Evolutionary conservation across 805 yeast species (phyloP), one percentile per base, ranked within the genome.

Genomic region (Starmerella floricola): DNA sequence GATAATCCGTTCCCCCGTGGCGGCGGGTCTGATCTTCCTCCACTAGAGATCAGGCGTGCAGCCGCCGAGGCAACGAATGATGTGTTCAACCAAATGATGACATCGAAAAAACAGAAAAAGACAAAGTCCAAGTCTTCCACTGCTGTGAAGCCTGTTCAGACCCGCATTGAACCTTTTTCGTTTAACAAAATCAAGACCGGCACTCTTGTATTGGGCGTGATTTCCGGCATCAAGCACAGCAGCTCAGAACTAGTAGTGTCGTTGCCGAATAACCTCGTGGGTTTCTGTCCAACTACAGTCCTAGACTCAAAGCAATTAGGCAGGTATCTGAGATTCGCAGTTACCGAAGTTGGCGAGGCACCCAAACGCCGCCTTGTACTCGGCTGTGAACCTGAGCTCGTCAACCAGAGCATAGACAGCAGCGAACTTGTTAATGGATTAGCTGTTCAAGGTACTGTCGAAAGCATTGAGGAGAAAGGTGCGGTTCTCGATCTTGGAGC

Each of bases 381-480:
- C 63, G 68, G 82, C 8, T 67, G 82, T 33, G 91, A 82, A 55
- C 94, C 96, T 6, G 68, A 72, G 36, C 63, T 64, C 33, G 84
- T 81, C 11, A 91, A 91, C 56, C 65, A 68, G 17, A 46, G 63
- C 12, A 62, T 86, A 44, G 70, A 65, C 8, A 72, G 66, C 4
- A 86, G 78, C 34, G 96, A 86, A 57, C 43, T 58, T 16, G 61
- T 82, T 37, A 54, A 67, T 21, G 85, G 84, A 34, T 67, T 73
- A 45, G 57, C 79, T 3, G 57, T 91, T 2, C 98, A 91, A 62
- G 87, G 77, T 19, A 68, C 83, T 2, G 76, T 91, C 18, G 71
- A 68, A 47, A 79, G 93, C 36, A 62, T 83, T 19, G 97, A 91
- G 68, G 99, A 91, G 59, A 95, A 85, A 59, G 98, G 98, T 62